Percentiles rank a stretch among this genome's conserved stretches.
Conservation (phyloP, 352 stramenopile species). For the Poterioochromonas sp. region DNA sequence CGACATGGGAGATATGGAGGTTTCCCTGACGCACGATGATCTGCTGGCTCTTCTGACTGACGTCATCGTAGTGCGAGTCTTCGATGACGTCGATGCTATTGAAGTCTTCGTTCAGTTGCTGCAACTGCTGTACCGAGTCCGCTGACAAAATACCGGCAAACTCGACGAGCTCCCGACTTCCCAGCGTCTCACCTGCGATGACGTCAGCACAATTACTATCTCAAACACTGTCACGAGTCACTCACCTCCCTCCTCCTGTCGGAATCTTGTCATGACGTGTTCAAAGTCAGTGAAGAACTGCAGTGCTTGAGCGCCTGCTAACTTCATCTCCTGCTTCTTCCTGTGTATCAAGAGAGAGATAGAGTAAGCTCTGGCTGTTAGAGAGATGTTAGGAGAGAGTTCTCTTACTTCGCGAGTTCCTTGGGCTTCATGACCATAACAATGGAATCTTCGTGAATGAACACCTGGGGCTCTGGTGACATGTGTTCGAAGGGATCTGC, state of each 20-base stretch:
- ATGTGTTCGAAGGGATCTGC: background rate
- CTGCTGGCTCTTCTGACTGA: background rate
- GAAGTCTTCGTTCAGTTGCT: background rate
- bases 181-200: no score
- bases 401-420: background rate
- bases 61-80: background rate
- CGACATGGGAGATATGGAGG: background rate
- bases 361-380: background rate
- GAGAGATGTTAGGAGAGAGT: background rate
- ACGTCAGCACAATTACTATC: no score
- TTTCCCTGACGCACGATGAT: background rate
- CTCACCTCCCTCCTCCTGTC: background rate
- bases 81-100: background rate
- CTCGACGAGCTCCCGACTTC: no score
- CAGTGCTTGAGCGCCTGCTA: background rate
- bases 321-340: background rate
- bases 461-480: background rate
- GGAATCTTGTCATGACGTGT: constrained; percentile 5
- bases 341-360: background rate
- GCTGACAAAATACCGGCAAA: no score
- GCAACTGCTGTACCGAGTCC: no score
- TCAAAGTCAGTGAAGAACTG: constrained; percentile 25
- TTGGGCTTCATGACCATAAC: constrained; percentile 4
- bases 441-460: background rate
- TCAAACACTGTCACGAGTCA: background rate